phyloP scores from a whole-genome alignment of 176 grass and related monocot species.

The Avena insularis region DNA sequence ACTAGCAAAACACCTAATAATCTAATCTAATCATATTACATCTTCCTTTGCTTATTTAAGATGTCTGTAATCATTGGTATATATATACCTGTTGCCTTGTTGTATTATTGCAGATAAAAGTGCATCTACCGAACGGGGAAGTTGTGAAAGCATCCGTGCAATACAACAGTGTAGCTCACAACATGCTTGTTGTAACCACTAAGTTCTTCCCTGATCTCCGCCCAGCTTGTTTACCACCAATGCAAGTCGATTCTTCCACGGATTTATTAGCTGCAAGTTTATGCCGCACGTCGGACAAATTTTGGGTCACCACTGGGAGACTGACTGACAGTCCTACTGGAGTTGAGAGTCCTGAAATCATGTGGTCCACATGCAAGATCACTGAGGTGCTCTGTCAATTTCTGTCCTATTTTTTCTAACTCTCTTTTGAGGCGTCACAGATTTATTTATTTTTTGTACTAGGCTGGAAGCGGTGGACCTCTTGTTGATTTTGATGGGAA shows the following conservation, averaged over 20 bases:
- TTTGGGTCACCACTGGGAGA: neutral
- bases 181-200: neutral
- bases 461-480: neutral
- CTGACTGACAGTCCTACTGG: neutral
- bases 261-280: neutral
- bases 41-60: neutral
- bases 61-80: neutral
- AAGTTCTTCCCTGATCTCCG: neutral
- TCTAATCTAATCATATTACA: neutral
- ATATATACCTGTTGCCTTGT: neutral
- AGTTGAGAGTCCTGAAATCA: neutral
- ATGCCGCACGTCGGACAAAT: neutral
- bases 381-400: neutral
- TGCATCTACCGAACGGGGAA: neutral
- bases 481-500: neutral
- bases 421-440: neutral
- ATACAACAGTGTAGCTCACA: neutral
- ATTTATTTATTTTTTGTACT: neutral
- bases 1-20: neutral
- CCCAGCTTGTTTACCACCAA: neutral
- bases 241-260: neutral
- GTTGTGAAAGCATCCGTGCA: neutral
- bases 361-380: neutral
- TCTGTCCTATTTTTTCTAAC: neutral
- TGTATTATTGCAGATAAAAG: neutral